A percentile compares a stretch with the other conserved stretches of the same genome.
Evolutionary conservation across 1,284 basidiomycete species (phyloP).

Genomic region (Cutaneotrichosporon sp.): DNA sequence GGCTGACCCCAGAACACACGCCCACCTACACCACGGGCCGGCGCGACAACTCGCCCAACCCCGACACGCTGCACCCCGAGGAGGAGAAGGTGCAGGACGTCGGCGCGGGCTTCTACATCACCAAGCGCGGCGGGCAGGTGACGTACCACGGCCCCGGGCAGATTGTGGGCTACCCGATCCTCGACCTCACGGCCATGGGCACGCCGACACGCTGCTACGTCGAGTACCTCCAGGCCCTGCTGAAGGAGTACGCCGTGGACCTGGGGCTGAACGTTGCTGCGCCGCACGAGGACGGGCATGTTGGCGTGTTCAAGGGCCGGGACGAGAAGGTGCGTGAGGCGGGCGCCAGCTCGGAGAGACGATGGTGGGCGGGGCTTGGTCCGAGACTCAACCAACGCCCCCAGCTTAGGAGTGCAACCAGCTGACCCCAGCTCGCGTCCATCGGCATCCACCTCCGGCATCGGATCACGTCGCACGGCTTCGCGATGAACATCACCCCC

Average conservation of each 20-base stretch:
- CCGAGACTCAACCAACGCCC: too few relatives aligned
- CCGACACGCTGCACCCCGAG: slow-evolving; percentile 65
- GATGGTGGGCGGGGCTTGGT: too few relatives aligned
- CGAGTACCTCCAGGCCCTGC: slow-evolving; percentile 54
- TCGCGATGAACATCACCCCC: slow-evolving; percentile 84
- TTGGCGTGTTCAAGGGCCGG: slow-evolving; percentile 50
- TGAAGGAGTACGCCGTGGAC: slow-evolving; percentile 44
- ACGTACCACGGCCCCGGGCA: slow-evolving; percentile 99
- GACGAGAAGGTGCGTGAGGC: slow-evolving; percentile 48
- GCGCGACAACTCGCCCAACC: slow-evolving; percentile 62
- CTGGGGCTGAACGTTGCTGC: slow-evolving; percentile 42
- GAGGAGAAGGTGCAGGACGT: slow-evolving; percentile 66
- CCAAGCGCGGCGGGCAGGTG: slow-evolving; percentile 85
- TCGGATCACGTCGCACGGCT: slow-evolving; percentile 90
- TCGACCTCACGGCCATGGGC: slow-evolving; percentile 70
- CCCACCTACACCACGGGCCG: slow-evolving; percentile 94
- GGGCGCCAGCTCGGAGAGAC: too few relatives aligned
- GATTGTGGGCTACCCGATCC: slow-evolving; percentile 89
- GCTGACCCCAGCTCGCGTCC: slow-evolving; percentile 82
- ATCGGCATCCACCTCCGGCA: slow-evolving; percentile 97
- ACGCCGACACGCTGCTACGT: slow-evolving; percentile 57
- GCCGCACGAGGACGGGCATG: slow-evolving; percentile 55
- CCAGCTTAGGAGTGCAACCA: too few relatives aligned
- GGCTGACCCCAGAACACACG: slow-evolving; percentile 66
- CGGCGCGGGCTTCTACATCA: slow-evolving; percentile 84